Evolutionary conservation across 2,329 filamentous ascomycete genomes (phyloP), one percentile per base, ranked within the genome.

Genomic region (Penicillium sp.): DNA sequence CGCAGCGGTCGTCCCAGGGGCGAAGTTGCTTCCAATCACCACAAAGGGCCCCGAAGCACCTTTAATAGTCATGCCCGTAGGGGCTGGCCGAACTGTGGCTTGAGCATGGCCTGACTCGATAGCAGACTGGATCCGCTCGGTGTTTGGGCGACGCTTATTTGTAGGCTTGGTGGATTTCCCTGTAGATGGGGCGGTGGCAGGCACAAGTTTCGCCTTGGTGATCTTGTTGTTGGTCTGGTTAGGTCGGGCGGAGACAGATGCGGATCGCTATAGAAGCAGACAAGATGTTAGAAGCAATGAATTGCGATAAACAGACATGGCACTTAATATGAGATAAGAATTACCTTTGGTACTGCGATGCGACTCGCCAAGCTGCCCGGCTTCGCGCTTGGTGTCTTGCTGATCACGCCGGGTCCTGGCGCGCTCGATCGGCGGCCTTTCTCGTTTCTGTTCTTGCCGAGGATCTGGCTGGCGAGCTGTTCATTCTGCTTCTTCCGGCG

Each of bases 1-100:
- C 27, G 83, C 84, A 16, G 85, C 85, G 2, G 85, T 87, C 0
- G 86, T 89, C 16, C 86, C 86, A n/a, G 83, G 82, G 14, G 85
- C 85, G 69, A 89, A 88, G 73, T 88, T 88, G 69, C 81, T 82
- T 6, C 84, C 86, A 52, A 85, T 73, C 6, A 89, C 83, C 6
- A 83, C 78, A 67, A 82, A 85, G 2, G 84, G 84, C 1, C 82
- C 83, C 11, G 75, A 75, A 19, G 75, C 72, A 50, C 86, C 86
- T 69, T 81, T 80, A 59, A 88, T 87, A 69, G 75, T 83, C 60
- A 87, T 78, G 39, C 81, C 66, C 49, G 70, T 57, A 18, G 68
- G 67, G 40, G 72, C 68, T 51, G 75, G 67, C 52, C 69, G 66
- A 58, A 71, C 60, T 63, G 62, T 71, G 69, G 70, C 60, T 66